Evolutionary conservation across 1,284 basidiomycete genomes (phyloP).

Genomic region (Ustilago lituana): DNA sequence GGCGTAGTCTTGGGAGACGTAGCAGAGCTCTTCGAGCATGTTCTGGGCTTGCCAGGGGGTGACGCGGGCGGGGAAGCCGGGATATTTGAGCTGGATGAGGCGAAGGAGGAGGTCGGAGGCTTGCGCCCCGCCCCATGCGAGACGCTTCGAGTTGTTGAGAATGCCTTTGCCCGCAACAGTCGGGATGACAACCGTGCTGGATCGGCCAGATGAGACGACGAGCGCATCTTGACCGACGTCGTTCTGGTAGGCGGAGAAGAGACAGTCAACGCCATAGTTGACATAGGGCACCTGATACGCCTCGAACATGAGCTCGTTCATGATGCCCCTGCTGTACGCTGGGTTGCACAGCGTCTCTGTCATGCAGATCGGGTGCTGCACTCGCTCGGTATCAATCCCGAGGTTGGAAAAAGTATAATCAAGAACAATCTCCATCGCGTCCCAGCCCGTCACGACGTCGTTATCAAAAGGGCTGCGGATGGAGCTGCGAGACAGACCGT

Average conservation of each 20-base stretch:
- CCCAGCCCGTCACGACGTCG: conserved; percentile 64
- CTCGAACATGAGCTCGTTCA: conserved; percentile 96
- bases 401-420: conserved; percentile 91
- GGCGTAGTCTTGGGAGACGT: conserved; percentile 83
- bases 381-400: conserved; percentile 79
- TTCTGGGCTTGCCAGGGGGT: conserved; percentile 74
- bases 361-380: conserved; percentile 92
- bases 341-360: conserved; percentile 90
- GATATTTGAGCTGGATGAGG: conserved; percentile 93
- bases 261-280: conserved; percentile 86
- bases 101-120: conserved; percentile 90
- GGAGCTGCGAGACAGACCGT: conserved; percentile 52
- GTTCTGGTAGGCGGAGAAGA: conserved; percentile 83
- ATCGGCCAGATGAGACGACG: conserved; percentile 56
- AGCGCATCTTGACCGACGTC: conserved; percentile 55
- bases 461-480: conserved; percentile 61
- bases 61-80: conserved; percentile 77
- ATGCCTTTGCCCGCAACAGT: conserved; percentile 55
- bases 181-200: conserved; percentile 61
- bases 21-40: conserved; percentile 88
- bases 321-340: conserved; percentile 85
- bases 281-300: conserved; percentile 87
- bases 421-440: conserved; percentile 79
- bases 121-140: conserved; percentile 92
- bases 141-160: conserved; percentile 70